These are phyloP conservation scores for Circinella umbellata DNA, from an alignment of 371 early-diverging fungal genomes.

Conservation along the genomic window DNA sequence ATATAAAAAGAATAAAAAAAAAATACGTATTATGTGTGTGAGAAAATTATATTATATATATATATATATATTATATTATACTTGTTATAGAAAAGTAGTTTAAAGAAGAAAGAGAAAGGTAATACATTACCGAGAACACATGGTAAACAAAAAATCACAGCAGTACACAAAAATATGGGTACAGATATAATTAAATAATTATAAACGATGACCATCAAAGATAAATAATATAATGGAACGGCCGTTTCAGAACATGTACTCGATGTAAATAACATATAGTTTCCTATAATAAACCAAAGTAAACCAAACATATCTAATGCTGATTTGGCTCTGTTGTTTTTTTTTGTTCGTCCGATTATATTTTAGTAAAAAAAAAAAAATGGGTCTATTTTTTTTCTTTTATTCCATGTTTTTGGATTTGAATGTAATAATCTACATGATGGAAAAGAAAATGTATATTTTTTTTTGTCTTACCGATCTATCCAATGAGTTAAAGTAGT, in stretches of 20 bases:
- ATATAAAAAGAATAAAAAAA: background rate
- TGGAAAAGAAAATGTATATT: background rate
- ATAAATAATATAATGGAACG: constrained; percentile 61
- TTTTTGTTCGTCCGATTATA: too few relatives aligned
- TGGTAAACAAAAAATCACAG: constrained; percentile 71
- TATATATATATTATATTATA: too few relatives aligned
- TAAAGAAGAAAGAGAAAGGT: too few relatives aligned
- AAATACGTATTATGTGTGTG: too few relatives aligned
- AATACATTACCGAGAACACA: constrained; percentile 53
- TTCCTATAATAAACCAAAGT: constrained; percentile 75
- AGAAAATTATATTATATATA: too few relatives aligned
- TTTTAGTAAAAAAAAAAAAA: too few relatives aligned
- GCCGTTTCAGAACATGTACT: constrained; percentile 56
- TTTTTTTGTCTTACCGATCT: constrained; percentile 19
- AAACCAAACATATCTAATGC: constrained; percentile 67
- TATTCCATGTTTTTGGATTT: too few relatives aligned
- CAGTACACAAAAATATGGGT: constrained; percentile 65
- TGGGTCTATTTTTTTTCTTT: too few relatives aligned
- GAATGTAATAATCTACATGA: background rate
- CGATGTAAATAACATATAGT: constrained; percentile 69
- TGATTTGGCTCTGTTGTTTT: constrained; percentile 42
- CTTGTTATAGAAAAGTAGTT: too few relatives aligned
- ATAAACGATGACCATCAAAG: constrained; percentile 63
- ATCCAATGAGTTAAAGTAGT: constrained; percentile 14
- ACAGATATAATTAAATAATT: constrained; percentile 73